These are phyloP conservation scores for Crotalaria pallida DNA, from an alignment of 306 rosid genomes.

Conservation along the genomic window DNA sequence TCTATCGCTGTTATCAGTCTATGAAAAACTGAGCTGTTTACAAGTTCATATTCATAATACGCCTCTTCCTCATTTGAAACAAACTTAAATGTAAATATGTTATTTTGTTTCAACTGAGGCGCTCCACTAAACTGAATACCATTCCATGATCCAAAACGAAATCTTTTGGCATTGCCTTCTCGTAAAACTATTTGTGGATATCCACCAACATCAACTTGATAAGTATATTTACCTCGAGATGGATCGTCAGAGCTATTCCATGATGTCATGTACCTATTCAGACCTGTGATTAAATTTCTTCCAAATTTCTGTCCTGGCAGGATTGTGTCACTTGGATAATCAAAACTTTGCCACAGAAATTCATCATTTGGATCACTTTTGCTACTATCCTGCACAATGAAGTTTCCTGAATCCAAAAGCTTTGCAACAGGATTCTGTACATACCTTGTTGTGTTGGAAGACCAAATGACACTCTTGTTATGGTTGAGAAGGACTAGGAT, in stretches of 20 bases:
- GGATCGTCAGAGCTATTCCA: constrained; percentile 33
- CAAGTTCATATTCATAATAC: not conserved
- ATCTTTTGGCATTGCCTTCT: not conserved
- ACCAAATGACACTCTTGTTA: constrained; percentile 30
- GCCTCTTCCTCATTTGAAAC: constrained; percentile 15
- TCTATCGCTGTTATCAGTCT: not conserved
- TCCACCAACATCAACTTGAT: constrained; percentile 5
- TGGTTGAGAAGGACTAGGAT: constrained; percentile 26
- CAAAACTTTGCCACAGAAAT: constrained; percentile 41
- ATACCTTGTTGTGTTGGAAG: constrained; percentile 16
- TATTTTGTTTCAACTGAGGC: constrained; percentile 5
- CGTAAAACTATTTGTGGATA: constrained; percentile 15
- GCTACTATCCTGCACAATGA: constrained; percentile 27
- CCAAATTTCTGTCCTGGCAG: constrained; percentile 31
- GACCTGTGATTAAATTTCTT: constrained; percentile 7
- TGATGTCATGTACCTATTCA: constrained; percentile 11
- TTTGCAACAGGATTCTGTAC: constrained; percentile 15
- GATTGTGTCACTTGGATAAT: constrained; percentile 19
- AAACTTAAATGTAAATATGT: not conserved
- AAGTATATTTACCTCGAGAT: constrained; percentile 15
- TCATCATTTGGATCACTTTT: not conserved
- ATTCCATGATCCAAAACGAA: constrained; percentile 27
- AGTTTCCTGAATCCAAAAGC: constrained; percentile 38
- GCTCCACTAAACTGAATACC: constrained; percentile 18
- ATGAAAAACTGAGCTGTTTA: not conserved